Evolutionary conservation across 1,284 basidiomycete species (phyloP).

Genomic region (Neolentinus lepideus): DNA sequence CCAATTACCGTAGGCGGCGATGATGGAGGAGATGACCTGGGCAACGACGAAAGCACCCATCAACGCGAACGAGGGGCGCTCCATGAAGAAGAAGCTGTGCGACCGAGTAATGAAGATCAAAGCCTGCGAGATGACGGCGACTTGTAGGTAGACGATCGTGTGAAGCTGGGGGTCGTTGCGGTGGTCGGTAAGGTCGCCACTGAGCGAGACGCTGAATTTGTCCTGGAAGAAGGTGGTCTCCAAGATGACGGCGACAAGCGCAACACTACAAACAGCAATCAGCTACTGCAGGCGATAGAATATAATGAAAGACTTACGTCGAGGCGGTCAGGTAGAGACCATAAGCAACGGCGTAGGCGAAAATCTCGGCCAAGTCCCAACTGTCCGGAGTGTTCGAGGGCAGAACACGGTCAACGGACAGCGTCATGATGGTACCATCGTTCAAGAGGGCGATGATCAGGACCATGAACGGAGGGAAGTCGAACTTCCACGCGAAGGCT

Average conservation of each 20-base stretch:
- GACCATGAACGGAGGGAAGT: constrained; percentile 99
- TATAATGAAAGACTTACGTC: constrained; percentile 49
- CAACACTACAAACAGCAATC: constrained; percentile 39
- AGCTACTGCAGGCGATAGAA: constrained; percentile 7
- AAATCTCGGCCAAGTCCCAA: constrained; percentile 96
- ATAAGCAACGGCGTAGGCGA: constrained; percentile 92
- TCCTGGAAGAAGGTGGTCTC: constrained; percentile 87
- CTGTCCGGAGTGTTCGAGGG: constrained; percentile 89
- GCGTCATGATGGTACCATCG: constrained; percentile 98
- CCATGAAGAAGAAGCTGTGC: constrained; percentile 97
- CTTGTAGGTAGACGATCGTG: constrained; percentile 83
- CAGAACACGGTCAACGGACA: constrained; percentile 94
- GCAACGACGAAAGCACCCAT: constrained; percentile 89
- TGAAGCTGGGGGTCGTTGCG: constrained; percentile 72
- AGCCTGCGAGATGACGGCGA: constrained; percentile 97
- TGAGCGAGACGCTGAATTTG: constrained; percentile 72
- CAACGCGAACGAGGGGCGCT: constrained; percentile 88
- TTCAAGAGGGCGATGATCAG: constrained; percentile 96
- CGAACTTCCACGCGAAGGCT: constrained; percentile 92
- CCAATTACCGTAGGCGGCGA: constrained; percentile 90
- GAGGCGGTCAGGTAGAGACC: constrained; percentile 90
- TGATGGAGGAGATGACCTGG: constrained; percentile 92
- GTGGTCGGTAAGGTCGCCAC: constrained; percentile 28
- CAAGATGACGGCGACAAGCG: constrained; percentile 79
- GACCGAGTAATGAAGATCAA: constrained; percentile 96